Evolutionary conservation across 108 stramenopile genomes (phyloP), one percentile per base, ranked within the genome.

Genomic region (Nannochloropsis salina): DNA sequence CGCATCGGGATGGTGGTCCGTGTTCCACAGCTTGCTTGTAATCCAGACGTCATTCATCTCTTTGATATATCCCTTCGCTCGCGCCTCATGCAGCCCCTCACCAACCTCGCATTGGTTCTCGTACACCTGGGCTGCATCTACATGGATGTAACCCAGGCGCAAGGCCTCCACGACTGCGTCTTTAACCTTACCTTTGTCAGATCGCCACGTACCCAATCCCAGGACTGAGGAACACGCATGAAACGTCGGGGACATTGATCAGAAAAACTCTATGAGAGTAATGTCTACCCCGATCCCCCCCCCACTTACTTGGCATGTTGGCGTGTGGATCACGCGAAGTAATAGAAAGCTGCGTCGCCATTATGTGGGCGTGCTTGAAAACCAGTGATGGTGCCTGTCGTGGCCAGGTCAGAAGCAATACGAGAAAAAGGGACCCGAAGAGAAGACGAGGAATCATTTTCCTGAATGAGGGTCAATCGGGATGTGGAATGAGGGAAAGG

Each of bases 31-130:
- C 44, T 82, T 82, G 44, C 82, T 82, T 20, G 44, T 44, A 44
- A 82, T 82, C 42, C 42, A 82, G 20, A 82, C 44, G 21, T 82
- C 82, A 20, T 21, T 45, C 42, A 43, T 20, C 20, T 45, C 42
- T 82, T 6, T 74, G 3, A 82, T 21, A 9, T 44, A 45, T 5
- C 82, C 82, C 21, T 82, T 45, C 20, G 20, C 21, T 20, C 20
- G 18, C 20, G 44, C 42, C 44, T 82, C 82, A 82, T 45, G 82
- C 44, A 82, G 20, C 20, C 44, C 82, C 44, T 43, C 44, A 0
- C 82, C 82, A n/a, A 82, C 82, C 44, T 82, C 82, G 18, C 21
- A 15, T 82, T 82, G 44, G 9, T 82, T 82, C 8, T 82, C 82
- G 44, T 82, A 82, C 44, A 82, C 44, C 21, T 45, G 42, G 2